Evolutionary conservation across 1,284 basidiomycete species (phyloP).

Genomic region (Agroathelia rolfsii): DNA sequence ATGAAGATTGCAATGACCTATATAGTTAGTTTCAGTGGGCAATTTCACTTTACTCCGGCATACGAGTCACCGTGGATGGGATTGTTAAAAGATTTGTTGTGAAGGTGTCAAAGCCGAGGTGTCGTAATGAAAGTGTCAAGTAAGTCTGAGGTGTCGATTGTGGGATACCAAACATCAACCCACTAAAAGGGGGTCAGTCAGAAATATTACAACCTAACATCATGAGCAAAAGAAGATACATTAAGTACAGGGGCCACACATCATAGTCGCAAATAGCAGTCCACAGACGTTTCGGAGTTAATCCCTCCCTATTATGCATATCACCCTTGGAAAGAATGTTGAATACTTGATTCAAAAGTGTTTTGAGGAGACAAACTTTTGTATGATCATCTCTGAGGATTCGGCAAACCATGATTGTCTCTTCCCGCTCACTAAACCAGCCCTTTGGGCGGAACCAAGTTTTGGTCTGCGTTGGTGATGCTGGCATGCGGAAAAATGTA

Average conservation of each 20-base stretch:
- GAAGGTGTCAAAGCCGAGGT: constrained; percentile 54
- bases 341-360: neutral
- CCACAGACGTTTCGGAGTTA: constrained; percentile 47
- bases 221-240: constrained; percentile 35
- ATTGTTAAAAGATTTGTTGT: constrained; percentile 53
- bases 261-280: constrained; percentile 51
- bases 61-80: constrained; percentile 34
- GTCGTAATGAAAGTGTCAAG: constrained; percentile 49
- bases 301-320: constrained; percentile 73
- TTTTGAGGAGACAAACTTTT: constrained; percentile 29
- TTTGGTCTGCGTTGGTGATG: constrained; percentile 58
- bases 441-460: constrained; percentile 58
- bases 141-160: constrained; percentile 40
- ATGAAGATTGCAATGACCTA: too few species aligned
- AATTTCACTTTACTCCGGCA: too few species aligned
- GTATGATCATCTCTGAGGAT: constrained; percentile 63
- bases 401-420: constrained; percentile 44
- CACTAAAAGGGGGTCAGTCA: too few species aligned
- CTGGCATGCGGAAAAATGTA: constrained; percentile 63
- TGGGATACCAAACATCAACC: constrained; percentile 39
- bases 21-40: too few species aligned
- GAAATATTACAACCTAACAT: constrained; percentile 23
- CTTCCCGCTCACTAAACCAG: constrained; percentile 56
- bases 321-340: constrained; percentile 28
- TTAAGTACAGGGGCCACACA: constrained; percentile 61